Percentiles rank a stretch among this genome's conserved stretches.
Conservation (phyloP, 176 grass and related monocot species). For the Carex scoparia region DNA sequence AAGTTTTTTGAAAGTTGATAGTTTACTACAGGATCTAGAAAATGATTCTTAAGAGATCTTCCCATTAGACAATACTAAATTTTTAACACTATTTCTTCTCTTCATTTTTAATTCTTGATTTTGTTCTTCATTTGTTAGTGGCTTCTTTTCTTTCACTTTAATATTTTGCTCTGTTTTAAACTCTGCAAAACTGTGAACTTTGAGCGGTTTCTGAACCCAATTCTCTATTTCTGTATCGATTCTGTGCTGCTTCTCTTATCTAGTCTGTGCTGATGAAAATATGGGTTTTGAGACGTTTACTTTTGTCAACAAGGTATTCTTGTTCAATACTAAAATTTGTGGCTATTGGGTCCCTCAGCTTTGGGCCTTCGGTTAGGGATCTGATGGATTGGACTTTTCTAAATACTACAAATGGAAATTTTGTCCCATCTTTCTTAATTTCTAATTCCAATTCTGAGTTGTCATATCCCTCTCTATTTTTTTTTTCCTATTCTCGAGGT, state of each 20-base stretch:
- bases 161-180: neutral
- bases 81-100: neutral
- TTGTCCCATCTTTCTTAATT: neutral
- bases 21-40: neutral
- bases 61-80: neutral
- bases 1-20: neutral
- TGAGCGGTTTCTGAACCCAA: neutral
- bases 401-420: neutral
- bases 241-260: neutral
- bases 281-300: neutral
- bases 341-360: neutral
- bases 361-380: neutral
- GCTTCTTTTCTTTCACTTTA: neutral
- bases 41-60: neutral
- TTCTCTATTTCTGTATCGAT: neutral
- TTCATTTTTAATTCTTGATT: neutral
- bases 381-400: neutral
- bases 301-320: neutral
- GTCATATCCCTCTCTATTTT: neutral
- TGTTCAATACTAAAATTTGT: neutral
- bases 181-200: neutral
- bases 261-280: neutral
- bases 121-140: neutral
- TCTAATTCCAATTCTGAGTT: neutral
- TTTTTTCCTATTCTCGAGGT: neutral